These are phyloP conservation scores for Epichloe baconii DNA, from an alignment of 2,329 filamentous ascomycete species.

Conservation along the genomic window DNA sequence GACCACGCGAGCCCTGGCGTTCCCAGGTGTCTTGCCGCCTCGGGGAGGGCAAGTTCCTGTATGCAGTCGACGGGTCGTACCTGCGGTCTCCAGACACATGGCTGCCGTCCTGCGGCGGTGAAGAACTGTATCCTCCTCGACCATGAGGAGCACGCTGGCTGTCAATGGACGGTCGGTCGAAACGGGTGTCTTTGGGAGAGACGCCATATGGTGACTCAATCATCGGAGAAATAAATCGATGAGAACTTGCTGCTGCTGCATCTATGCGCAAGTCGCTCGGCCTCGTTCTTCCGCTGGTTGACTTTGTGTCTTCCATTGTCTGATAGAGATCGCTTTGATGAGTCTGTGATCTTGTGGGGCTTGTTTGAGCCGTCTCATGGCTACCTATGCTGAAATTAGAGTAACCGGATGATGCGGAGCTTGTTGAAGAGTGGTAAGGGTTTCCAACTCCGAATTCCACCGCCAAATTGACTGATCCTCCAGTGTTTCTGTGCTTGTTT, in stretches of 20 bases:
- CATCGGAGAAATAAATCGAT: conserved; percentile 13
- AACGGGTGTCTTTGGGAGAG: conserved; percentile 12
- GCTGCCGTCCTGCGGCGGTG: conserved; percentile 1
- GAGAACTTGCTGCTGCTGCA: conserved; percentile 15
- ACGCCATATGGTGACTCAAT: conserved; percentile 16
- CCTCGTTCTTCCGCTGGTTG: conserved; percentile 28
- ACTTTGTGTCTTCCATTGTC: conserved; percentile 43
- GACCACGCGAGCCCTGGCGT: conserved; percentile 26
- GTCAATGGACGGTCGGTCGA: conserved; percentile 2
- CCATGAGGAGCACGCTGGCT: background rate
- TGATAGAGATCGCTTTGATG: conserved; percentile 33
- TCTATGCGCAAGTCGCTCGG: conserved; percentile 22
- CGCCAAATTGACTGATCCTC: conserved; percentile 39
- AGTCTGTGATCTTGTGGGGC: conserved; percentile 19
- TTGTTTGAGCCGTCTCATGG: conserved; percentile 47
- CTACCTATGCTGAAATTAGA: conserved; percentile 46
- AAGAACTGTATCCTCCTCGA: conserved; percentile 4
- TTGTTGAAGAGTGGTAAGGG: conserved; percentile 49
- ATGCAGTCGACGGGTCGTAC: background rate
- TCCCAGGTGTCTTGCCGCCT: background rate
- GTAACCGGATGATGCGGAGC: conserved; percentile 51
- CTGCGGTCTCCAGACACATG: background rate
- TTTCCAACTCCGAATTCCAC: conserved; percentile 49
- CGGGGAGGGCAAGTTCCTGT: background rate
- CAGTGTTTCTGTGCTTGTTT: conserved; percentile 22